These are phyloP conservation scores for Pichia sporocuriosa DNA, from an alignment of 805 yeast genomes.

Conservation along the genomic window DNA sequence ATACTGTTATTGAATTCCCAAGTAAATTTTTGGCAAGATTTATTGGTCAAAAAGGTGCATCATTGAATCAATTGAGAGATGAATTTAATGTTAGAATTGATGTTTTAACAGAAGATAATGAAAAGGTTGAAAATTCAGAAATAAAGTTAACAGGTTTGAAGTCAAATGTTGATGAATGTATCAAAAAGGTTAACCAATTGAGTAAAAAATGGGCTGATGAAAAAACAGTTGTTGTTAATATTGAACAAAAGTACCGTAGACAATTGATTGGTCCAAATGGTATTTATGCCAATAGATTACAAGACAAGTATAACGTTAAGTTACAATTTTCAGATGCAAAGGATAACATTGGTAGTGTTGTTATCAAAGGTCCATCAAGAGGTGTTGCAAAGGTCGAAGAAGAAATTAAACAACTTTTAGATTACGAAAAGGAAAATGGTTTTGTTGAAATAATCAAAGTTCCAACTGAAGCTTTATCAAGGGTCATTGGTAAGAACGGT, in stretches of 20 bases:
- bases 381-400: constrained; percentile 79
- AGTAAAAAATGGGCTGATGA: constrained; percentile 83
- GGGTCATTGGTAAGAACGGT: constrained; percentile 87
- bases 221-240: constrained; percentile 50
- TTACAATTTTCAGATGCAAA: constrained; percentile 53
- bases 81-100: constrained; percentile 74
- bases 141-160: constrained; percentile 71
- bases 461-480: constrained; percentile 68
- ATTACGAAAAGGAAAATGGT: constrained; percentile 84
- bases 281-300: constrained; percentile 72
- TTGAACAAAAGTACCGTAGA: constrained; percentile 76
- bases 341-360: constrained; percentile 54
- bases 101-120: constrained; percentile 46
- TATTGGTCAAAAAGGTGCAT: constrained; percentile 85
- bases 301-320: constrained; percentile 77
- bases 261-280: constrained; percentile 81
- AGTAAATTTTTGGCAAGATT: constrained; percentile 62
- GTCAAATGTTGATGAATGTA: constrained; percentile 70
- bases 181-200: constrained; percentile 46
- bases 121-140: constrained; percentile 35
- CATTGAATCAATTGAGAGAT: constrained; percentile 59
- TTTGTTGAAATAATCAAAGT: constrained; percentile 55
- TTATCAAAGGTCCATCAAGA: constrained; percentile 82
- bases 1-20: constrained; percentile 54
- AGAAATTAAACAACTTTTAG: constrained; percentile 74